These are phyloP conservation scores for Quercus ilex DNA, from an alignment of 306 rosid species.

Conservation along the genomic window DNA sequence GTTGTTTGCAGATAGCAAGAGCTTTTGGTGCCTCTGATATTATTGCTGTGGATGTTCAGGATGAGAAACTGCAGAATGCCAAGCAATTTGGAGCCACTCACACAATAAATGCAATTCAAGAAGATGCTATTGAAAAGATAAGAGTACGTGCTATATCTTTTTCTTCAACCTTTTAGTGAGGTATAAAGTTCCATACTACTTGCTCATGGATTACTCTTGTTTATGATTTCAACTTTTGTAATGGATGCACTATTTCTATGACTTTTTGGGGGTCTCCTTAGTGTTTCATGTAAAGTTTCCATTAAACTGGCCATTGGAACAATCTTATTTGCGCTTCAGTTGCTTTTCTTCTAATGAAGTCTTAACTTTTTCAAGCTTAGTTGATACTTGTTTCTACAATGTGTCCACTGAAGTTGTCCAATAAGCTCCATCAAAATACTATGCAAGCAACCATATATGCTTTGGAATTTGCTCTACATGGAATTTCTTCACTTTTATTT, in stretches of 20 bases:
- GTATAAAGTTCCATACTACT: background rate
- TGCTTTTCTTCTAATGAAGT: background rate
- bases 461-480: too few relatives aligned
- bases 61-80: constrained; percentile 85
- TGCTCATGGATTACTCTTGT: background rate
- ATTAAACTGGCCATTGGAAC: background rate
- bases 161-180: constrained; percentile 11
- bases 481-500: too few relatives aligned
- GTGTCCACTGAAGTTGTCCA: background rate
- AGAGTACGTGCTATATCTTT: constrained; percentile 42
- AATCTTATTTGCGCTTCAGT: background rate
- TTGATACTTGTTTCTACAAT: background rate
- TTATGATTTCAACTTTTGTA: background rate
- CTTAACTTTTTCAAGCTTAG: background rate
- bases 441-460: background rate
- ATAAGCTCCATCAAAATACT: background rate
- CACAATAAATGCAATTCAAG: constrained; percentile 65
- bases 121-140: constrained; percentile 79
- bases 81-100: constrained; percentile 85
- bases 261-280: background rate
- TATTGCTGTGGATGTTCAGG: constrained; percentile 87
- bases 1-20: constrained; percentile 99
- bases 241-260: background rate
- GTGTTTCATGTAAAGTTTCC: background rate
- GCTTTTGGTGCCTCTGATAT: constrained; percentile 97